Percentiles rank a stretch among this genome's conserved stretches.
phyloP scores from a whole-genome alignment of 306 rosid genomes.

The Delonix regia region DNA sequence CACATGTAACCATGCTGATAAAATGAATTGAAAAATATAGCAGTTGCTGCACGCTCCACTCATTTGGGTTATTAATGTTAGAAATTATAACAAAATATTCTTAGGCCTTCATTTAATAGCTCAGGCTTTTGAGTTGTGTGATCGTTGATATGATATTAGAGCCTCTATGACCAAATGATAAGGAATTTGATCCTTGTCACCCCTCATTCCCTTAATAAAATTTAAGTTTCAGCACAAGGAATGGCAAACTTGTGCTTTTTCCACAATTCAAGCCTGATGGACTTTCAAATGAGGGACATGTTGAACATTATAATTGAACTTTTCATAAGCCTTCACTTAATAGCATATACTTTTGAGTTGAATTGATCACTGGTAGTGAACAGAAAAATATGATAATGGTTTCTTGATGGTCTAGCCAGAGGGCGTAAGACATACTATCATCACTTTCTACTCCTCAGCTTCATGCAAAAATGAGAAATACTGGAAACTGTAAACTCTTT shows the following conservation, averaged over 20 bases:
- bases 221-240: too few relatives aligned
- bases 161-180: too few relatives aligned
- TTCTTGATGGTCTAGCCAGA: background rate
- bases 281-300: background rate
- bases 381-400: background rate
- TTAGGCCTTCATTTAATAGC: too few relatives aligned
- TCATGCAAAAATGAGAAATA: background rate
- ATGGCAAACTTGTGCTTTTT: too few relatives aligned
- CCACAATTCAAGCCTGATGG: too few relatives aligned
- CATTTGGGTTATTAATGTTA: background rate
- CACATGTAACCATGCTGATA: background rate
- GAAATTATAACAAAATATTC: too few relatives aligned
- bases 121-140: too few relatives aligned
- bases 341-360: background rate
- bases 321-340: background rate
- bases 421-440: background rate
- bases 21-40: background rate
- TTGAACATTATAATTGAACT: background rate
- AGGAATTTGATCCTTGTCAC: too few relatives aligned
- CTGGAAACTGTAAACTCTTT: background rate
- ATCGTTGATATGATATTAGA: too few relatives aligned
- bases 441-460: background rate
- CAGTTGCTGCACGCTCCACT: background rate
- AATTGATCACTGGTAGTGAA: background rate
- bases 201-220: too few relatives aligned